These are phyloP conservation scores for Suhomyces vadensis DNA, from an alignment of 805 yeast genomes.

Conservation along the genomic window DNA sequence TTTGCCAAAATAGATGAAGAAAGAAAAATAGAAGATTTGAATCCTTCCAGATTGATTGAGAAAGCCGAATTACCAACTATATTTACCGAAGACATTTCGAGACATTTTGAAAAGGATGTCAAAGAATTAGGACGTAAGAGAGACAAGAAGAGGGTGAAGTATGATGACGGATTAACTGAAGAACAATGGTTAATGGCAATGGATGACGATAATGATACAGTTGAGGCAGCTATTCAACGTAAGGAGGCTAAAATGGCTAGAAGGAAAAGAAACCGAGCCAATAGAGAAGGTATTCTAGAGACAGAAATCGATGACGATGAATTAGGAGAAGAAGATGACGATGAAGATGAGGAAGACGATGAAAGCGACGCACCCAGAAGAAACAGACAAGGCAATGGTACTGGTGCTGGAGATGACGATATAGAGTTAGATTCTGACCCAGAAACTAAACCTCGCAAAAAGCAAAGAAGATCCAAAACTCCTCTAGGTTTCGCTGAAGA, in stretches of 20 bases:
- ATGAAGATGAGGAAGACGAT: constrained; percentile 21
- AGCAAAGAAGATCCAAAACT: constrained; percentile 12
- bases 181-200: constrained; percentile 57
- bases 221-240: constrained; percentile 58
- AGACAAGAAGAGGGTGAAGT: constrained; percentile 29
- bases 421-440: constrained; percentile 23
- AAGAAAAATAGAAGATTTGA: constrained; percentile 36
- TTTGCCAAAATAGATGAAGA: constrained; percentile 64
- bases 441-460: constrained; percentile 13
- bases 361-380: constrained; percentile 4
- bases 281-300: constrained; percentile 15
- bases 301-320: constrained; percentile 24
- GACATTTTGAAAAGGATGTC: constrained; percentile 26
- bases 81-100: constrained; percentile 29
- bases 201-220: constrained; percentile 68
- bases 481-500: no score
- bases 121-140: constrained; percentile 27
- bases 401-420: constrained; percentile 27
- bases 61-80: constrained; percentile 27
- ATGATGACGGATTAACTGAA: constrained; percentile 49
- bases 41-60: constrained; percentile 21
- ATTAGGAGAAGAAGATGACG: constrained; percentile 26
- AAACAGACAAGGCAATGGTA: constrained; percentile 3
- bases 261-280: constrained; percentile 32
- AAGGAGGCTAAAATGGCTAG: constrained; percentile 47